Percentiles rank a stretch among this genome's conserved stretches.
These are phyloP conservation scores for Coniochaeta sp. DNA, from an alignment of 2,329 filamentous ascomycete species.

Conservation along the genomic window DNA sequence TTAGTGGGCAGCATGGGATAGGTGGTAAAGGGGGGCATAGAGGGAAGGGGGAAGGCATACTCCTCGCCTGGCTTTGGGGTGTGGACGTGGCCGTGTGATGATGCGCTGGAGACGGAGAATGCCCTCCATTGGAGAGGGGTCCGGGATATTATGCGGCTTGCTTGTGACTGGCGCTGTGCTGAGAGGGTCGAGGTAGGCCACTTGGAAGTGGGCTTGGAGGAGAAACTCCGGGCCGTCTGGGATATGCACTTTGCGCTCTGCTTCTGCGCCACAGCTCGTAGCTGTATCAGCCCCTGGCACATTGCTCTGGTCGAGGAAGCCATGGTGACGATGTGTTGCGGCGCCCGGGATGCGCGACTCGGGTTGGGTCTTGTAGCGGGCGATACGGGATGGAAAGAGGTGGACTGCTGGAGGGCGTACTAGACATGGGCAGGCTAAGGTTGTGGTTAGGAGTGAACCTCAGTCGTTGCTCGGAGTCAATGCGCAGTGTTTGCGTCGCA, in stretches of 20 bases:
- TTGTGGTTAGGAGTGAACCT: background rate
- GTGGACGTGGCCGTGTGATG: constrained; percentile 70
- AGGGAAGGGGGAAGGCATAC: too few species aligned
- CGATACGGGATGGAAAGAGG: background rate
- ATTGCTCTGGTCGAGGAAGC: background rate
- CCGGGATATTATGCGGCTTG: background rate
- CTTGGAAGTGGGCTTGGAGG: background rate
- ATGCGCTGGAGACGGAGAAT: constrained; percentile 59
- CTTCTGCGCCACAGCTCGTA: background rate
- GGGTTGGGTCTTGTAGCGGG: background rate
- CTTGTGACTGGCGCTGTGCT: background rate
- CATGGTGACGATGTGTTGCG: background rate
- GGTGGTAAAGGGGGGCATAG: constrained; percentile 8
- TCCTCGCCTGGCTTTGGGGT: constrained; percentile 88
- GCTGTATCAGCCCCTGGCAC: background rate
- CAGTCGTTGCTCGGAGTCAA: background rate
- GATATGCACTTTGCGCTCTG: background rate
- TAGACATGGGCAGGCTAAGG: background rate
- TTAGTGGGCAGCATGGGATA: constrained; percentile 3
- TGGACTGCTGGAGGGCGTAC: background rate
- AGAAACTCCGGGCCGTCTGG: background rate
- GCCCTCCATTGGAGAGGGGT: constrained; percentile 6
- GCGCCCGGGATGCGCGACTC: background rate
- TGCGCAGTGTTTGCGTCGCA: background rate
- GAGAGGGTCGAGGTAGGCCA: background rate